These are phyloP conservation scores for Nitzschia palea DNA, from an alignment of 108 stramenopile species.

Conservation along the genomic window DNA sequence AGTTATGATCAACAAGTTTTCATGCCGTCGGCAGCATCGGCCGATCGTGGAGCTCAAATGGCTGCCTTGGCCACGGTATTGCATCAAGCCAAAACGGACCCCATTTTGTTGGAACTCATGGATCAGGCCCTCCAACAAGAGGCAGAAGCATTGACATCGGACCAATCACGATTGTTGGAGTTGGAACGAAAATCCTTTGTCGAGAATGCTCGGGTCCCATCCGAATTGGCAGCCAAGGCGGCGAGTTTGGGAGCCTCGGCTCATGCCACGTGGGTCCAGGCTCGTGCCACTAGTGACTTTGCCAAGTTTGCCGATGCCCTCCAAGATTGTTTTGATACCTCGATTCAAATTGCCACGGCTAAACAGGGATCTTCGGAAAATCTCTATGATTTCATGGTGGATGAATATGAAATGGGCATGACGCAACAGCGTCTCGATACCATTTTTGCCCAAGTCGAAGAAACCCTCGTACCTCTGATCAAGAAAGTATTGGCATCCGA, in stretches of 20 bases:
- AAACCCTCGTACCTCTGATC: constrained; percentile 73
- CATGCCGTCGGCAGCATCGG: constrained; percentile 62
- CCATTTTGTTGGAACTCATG: constrained; percentile 41
- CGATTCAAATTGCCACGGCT: constrained; percentile 52
- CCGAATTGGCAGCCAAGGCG: constrained; percentile 55
- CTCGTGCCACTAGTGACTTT: constrained; percentile 61
- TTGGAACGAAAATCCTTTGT: constrained; percentile 47
- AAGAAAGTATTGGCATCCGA: constrained; percentile 42
- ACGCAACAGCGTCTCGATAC: constrained; percentile 55
- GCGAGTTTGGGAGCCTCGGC: constrained; percentile 57
- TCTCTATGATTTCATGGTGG: constrained; percentile 40
- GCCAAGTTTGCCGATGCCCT: constrained; percentile 48
- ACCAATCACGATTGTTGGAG: constrained; percentile 43
- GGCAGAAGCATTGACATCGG: constrained; percentile 9
- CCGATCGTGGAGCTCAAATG: constrained; percentile 61
- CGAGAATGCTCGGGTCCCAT: constrained; percentile 53
- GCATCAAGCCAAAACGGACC: constrained; percentile 65
- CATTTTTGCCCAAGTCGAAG: constrained; percentile 76
- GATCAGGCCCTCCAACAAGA: constrained; percentile 18
- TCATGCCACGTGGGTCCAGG: constrained; percentile 71
- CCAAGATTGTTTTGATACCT: constrained; percentile 61
- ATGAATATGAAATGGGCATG: constrained; percentile 82
- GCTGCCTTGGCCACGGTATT: constrained; percentile 66
- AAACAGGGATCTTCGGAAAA: constrained; percentile 19
- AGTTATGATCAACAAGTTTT: constrained; percentile 62